Evolutionary conservation across 2,329 filamentous ascomycete genomes (phyloP).

Genomic region (Cryphonectria naterciae): DNA sequence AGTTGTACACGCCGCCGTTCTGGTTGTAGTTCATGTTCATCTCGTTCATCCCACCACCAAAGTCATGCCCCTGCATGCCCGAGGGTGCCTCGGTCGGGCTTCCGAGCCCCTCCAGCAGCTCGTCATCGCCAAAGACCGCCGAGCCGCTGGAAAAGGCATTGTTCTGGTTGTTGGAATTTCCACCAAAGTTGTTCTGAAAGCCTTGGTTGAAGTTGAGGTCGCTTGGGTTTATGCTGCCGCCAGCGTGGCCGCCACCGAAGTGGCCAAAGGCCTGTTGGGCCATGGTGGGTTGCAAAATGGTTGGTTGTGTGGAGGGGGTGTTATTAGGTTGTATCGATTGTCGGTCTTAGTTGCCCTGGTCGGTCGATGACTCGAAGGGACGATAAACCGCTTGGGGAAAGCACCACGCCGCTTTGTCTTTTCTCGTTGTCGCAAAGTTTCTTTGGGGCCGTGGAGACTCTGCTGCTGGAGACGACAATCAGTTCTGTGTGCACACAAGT

Average conservation of each 20-base stretch:
- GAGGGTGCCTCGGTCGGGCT: constrained; percentile 58
- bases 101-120: constrained; percentile 76
- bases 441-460: neutral
- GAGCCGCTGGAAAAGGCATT: constrained; percentile 78
- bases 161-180: constrained; percentile 59
- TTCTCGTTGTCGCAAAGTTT: neutral
- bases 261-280: constrained; percentile 61
- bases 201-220: constrained; percentile 70
- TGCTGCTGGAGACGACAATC: constrained; percentile 8
- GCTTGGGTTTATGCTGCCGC: constrained; percentile 76
- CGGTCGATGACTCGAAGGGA: constrained; percentile 19
- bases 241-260: constrained; percentile 57
- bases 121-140: constrained; percentile 83
- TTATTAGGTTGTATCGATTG: neutral
- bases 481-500: neutral
- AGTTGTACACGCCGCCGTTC: constrained; percentile 48
- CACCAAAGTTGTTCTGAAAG: constrained; percentile 64
- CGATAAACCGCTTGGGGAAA: neutral
- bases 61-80: constrained; percentile 60
- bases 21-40: constrained; percentile 62
- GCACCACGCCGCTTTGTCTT: constrained; percentile 7
- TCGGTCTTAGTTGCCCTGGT: constrained; percentile 1
- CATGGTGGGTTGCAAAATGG: constrained; percentile 44
- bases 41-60: constrained; percentile 56
- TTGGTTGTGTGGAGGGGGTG: neutral